Conservation (phyloP, 2,329 filamentous ascomycete species). For the Lasiodiplodia sp. region DNA sequence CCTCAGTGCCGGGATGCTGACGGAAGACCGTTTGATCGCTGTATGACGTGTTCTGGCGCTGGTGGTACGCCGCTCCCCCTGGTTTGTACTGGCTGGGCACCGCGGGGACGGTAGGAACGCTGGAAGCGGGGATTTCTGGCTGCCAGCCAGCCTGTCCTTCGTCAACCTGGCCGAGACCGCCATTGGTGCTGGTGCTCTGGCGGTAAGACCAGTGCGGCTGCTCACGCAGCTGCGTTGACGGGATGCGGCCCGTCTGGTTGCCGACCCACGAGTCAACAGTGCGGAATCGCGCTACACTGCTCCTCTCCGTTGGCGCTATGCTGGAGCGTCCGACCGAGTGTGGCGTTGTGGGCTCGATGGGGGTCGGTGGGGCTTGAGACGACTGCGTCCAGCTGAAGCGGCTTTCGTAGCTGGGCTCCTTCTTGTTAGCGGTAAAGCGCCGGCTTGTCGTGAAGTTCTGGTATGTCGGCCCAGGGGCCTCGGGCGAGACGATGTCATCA, state of each 20-base stretch:
- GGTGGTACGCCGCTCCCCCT: not conserved
- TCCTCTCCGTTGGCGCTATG: constrained; percentile 43
- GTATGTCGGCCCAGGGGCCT: constrained; percentile 46
- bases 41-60: constrained; percentile 12
- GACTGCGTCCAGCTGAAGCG: constrained; percentile 52
- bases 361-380: constrained; percentile 46
- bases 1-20: constrained; percentile 49
- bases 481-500: constrained; percentile 31
- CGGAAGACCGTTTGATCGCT: constrained; percentile 48
- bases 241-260: constrained; percentile 47
- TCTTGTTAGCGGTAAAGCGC: constrained; percentile 18
- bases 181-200: constrained; percentile 22
- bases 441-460: constrained; percentile 48
- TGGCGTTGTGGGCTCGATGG: constrained; percentile 43
- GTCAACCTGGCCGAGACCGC: constrained; percentile 25
- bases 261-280: constrained; percentile 52
- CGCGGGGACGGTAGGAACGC: constrained; percentile 21
- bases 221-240: constrained; percentile 45
- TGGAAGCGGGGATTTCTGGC: not conserved
- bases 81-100: constrained; percentile 28
- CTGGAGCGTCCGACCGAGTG: constrained; percentile 38
- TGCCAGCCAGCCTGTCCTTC: constrained; percentile 9
- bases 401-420: constrained; percentile 26
- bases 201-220: constrained; percentile 33
- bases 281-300: constrained; percentile 48